Evolutionary conservation across 306 rosid genomes (phyloP).

Genomic region (Crotalaria pallida): DNA sequence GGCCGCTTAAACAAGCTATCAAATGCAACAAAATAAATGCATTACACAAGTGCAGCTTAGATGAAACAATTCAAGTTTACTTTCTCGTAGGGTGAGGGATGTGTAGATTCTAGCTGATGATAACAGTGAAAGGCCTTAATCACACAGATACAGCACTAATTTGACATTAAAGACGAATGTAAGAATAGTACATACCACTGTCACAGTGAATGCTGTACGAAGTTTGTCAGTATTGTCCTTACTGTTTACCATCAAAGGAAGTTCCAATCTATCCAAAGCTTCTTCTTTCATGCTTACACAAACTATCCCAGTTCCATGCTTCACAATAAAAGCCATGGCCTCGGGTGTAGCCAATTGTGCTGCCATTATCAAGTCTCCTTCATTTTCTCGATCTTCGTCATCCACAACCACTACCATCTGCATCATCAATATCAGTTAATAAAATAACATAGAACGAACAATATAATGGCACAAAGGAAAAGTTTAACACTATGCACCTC

Average conservation of each 20-base stretch:
- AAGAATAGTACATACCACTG: slow-evolving; percentile 60
- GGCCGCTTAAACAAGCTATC: neutral
- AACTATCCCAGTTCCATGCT: slow-evolving; percentile 84
- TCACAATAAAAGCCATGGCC: slow-evolving; percentile 93
- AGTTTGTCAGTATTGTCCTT: slow-evolving; percentile 76
- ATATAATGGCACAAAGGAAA: no score
- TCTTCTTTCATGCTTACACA: slow-evolving; percentile 81
- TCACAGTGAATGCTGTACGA: slow-evolving; percentile 68
- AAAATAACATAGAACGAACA: neutral
- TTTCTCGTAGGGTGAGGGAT: neutral
- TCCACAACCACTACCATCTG: slow-evolving; percentile 88
- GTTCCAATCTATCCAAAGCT: slow-evolving; percentile 70
- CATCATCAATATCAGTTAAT: slow-evolving; percentile 9
- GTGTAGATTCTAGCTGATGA: neutral
- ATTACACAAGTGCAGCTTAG: slow-evolving; percentile 5
- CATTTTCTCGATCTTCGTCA: slow-evolving; percentile 89
- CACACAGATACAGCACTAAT: neutral
- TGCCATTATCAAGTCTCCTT: slow-evolving; percentile 92
- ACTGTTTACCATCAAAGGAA: slow-evolving; percentile 80
- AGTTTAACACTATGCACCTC: neutral
- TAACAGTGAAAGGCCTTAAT: slow-evolving; percentile 1
- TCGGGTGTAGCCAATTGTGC: slow-evolving; percentile 79
- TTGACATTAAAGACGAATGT: neutral
- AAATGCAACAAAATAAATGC: slow-evolving; percentile 16
- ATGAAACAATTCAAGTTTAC: neutral